Conservation (phyloP, 257 asterid genomes). For the Rhazya stricta region DNA sequence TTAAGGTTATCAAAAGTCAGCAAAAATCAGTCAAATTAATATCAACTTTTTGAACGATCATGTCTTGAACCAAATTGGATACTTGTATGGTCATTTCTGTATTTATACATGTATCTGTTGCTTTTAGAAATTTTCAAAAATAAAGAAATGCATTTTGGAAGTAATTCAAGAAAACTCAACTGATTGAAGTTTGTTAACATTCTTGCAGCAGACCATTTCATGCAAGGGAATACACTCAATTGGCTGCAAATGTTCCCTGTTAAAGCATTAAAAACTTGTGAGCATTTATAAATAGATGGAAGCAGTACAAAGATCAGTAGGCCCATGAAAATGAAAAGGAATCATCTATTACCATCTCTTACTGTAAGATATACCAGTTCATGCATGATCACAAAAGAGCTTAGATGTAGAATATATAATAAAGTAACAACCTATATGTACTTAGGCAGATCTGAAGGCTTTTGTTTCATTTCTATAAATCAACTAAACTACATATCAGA, state of each 20-base stretch:
- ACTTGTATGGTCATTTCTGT: not conserved
- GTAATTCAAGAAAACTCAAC: constrained; percentile 39
- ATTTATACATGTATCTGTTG: no score
- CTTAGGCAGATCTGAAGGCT: not conserved
- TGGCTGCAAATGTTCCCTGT: constrained; percentile 70
- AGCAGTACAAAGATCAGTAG: not conserved
- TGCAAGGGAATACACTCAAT: constrained; percentile 55
- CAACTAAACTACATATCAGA: not conserved
- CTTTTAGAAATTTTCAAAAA: not conserved
- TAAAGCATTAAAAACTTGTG: constrained; percentile 9
- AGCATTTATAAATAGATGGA: not conserved
- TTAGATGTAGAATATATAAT: not conserved
- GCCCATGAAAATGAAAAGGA: not conserved
- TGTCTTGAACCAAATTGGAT: not conserved
- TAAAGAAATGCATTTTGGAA: not conserved
- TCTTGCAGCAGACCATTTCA: constrained; percentile 66
- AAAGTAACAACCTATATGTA: not conserved
- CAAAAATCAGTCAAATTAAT: no score
- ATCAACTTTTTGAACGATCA: not conserved
- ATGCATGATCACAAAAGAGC: not conserved
- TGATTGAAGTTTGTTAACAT: constrained; percentile 70
- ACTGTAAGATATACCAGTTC: not conserved
- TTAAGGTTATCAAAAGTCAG: not conserved
- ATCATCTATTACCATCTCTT: not conserved
- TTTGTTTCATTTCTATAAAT: not conserved